A percentile compares a stretch with the other conserved stretches of the same genome.
Conservation (phyloP, 495 filamentous ascomycete species). For the Trichoderma asperelloides region DNA sequence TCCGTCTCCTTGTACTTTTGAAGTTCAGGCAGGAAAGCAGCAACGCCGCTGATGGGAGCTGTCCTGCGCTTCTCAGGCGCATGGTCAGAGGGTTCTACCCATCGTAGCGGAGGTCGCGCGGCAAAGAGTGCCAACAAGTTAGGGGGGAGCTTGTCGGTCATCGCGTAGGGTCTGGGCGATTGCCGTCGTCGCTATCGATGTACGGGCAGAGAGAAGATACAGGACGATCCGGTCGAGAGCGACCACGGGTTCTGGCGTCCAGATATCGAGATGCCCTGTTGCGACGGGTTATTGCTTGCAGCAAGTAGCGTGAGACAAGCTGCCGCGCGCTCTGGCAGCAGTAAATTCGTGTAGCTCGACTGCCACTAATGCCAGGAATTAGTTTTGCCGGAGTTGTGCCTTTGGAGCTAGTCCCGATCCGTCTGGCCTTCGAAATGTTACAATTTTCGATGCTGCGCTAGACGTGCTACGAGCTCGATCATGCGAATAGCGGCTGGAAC, state of each 20-base stretch:
- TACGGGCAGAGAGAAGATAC: neutral
- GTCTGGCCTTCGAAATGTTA: neutral
- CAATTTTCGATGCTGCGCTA: slow-evolving; percentile 2
- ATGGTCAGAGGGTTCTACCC: slow-evolving; percentile 73
- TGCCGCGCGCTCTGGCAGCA: slow-evolving; percentile 5
- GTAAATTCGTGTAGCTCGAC: slow-evolving; percentile 5
- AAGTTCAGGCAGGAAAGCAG: slow-evolving; percentile 61
- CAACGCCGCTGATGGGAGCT: slow-evolving; percentile 60
- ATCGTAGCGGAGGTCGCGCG: slow-evolving; percentile 84
- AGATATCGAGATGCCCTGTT: neutral
- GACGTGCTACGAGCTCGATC: neutral
- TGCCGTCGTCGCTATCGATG: neutral
- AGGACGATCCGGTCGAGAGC: neutral
- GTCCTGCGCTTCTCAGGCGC: slow-evolving; percentile 75
- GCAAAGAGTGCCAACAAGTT: slow-evolving; percentile 91
- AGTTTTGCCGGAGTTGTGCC: neutral
- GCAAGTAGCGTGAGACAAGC: neutral
- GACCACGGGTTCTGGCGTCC: slow-evolving; percentile 1
- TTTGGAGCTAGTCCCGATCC: neutral
- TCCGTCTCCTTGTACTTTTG: slow-evolving; percentile 60
- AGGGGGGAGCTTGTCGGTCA: slow-evolving; percentile 93
- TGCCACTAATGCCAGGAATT: neutral
- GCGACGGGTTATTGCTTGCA: slow-evolving; percentile 1
- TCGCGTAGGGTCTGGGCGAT: slow-evolving; percentile 25
- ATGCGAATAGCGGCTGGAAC: neutral